Conservation (phyloP, 371 early-diverging fungal species). For the Furculomyces boomerangus region DNA sequence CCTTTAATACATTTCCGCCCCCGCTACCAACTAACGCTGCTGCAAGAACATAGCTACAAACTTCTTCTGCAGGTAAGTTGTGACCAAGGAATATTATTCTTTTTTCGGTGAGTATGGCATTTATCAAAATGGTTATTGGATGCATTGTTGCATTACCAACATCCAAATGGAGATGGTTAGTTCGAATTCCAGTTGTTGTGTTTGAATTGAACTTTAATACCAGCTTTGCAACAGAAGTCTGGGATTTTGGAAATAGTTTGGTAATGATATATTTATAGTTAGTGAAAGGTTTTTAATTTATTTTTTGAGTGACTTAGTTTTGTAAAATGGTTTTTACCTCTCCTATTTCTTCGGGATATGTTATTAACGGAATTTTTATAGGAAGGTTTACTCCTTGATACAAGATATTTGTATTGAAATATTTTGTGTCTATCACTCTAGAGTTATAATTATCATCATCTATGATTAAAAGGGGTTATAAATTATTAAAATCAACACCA, state of each 20-base stretch:
- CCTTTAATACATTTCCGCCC: constrained; percentile 64
- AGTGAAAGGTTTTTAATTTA: no score
- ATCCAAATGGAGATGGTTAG: constrained; percentile 69
- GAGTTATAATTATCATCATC: background rate
- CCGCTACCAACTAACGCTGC: constrained; percentile 80
- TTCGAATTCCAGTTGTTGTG: constrained; percentile 2
- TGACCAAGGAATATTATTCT: constrained; percentile 87
- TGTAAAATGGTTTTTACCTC: constrained; percentile 30
- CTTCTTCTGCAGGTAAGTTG: constrained; percentile 75
- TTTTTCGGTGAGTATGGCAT: constrained; percentile 77
- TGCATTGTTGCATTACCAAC: constrained; percentile 60
- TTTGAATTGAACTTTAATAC: background rate
- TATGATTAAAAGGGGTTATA: no score
- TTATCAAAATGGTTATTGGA: constrained; percentile 67
- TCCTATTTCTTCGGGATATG: constrained; percentile 77
- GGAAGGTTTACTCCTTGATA: constrained; percentile 68
- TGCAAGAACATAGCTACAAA: constrained; percentile 82
- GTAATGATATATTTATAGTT: no score
- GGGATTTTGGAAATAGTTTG: constrained; percentile 9
- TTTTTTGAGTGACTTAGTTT: no score
- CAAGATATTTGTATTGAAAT: constrained; percentile 59
- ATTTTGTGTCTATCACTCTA: background rate
- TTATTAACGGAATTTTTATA: constrained; percentile 66
- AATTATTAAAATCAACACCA: no score
- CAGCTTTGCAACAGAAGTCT: constrained; percentile 1